phyloP scores from a whole-genome alignment of 176 grass and related monocot genomes.

The Melocanna baccifera region DNA sequence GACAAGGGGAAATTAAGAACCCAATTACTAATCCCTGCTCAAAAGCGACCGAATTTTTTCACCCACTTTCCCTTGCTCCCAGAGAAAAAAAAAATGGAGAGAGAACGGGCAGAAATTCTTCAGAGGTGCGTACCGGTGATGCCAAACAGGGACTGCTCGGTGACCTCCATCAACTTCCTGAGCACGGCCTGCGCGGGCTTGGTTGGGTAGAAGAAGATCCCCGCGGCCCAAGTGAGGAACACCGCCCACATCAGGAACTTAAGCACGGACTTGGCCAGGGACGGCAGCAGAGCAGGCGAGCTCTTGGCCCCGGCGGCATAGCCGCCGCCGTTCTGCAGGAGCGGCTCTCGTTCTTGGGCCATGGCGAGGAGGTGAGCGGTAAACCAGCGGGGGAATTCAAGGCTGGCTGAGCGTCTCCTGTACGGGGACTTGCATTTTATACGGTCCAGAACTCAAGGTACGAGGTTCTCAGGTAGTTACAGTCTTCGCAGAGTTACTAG shows the following conservation, averaged over 20 bases:
- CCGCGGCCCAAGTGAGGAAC: constrained; percentile 60
- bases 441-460: not conserved
- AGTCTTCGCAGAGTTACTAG: no score
- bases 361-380: not conserved
- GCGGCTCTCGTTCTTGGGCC: constrained; percentile 41
- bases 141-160: constrained; percentile 41
- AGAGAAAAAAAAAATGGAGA: not conserved
- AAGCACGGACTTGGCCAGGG: constrained; percentile 55
- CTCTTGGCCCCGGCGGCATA: constrained; percentile 18
- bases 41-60: not conserved
- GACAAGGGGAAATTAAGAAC: not conserved
- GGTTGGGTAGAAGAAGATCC: constrained; percentile 73
- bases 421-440: constrained; percentile 12
- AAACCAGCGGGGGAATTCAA: not conserved
- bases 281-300: constrained; percentile 16
- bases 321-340: constrained; percentile 21
- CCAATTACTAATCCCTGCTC: not conserved
- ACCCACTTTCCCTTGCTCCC: not conserved
- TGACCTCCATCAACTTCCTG: constrained; percentile 12
- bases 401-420: not conserved
- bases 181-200: constrained; percentile 28
- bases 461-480: not conserved
- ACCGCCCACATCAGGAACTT: constrained; percentile 77
- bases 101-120: not conserved
- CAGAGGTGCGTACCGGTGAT: constrained; percentile 46